These are phyloP conservation scores for Blastobotrys attinorum DNA, from an alignment of 805 yeast species.

Conservation along the genomic window DNA sequence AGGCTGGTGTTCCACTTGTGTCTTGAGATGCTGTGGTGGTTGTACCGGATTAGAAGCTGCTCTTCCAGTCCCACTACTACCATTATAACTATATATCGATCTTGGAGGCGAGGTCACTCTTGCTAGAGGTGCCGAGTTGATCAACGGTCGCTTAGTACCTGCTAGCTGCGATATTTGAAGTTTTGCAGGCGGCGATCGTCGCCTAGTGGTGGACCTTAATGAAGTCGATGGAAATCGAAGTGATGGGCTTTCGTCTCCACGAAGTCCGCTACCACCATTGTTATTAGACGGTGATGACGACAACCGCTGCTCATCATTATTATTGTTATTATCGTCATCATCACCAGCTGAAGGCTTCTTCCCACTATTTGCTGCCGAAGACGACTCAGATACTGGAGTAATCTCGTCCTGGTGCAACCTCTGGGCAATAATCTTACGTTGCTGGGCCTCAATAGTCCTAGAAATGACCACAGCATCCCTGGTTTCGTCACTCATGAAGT, in stretches of 20 bases:
- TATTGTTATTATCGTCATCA: neutral
- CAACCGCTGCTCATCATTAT: neutral
- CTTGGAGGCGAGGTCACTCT: neutral
- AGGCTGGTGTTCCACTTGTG: too few species aligned
- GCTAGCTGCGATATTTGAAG: neutral
- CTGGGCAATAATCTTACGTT: constrained; percentile 22
- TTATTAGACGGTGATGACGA: neutral
- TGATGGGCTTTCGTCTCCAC: neutral
- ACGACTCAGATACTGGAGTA: constrained; percentile 6
- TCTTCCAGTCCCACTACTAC: neutral
- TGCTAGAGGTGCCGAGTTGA: constrained; percentile 2
- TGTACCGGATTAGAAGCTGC: neutral
- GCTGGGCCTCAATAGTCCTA: constrained; percentile 22
- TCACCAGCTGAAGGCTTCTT: neutral
- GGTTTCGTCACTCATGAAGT: constrained; percentile 9
- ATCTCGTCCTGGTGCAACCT: constrained; percentile 10
- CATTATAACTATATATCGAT: neutral
- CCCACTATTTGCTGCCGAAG: neutral
- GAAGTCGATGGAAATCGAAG: neutral
- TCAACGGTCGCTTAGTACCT: neutral
- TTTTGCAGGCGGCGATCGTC: constrained; percentile 3
- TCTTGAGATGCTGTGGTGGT: too few species aligned
- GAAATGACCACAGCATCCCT: constrained; percentile 21
- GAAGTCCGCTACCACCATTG: neutral
- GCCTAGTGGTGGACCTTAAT: neutral